These are phyloP conservation scores for Amyloporia xantha DNA, from an alignment of 768 basidiomycete genomes.

Conservation along the genomic window DNA sequence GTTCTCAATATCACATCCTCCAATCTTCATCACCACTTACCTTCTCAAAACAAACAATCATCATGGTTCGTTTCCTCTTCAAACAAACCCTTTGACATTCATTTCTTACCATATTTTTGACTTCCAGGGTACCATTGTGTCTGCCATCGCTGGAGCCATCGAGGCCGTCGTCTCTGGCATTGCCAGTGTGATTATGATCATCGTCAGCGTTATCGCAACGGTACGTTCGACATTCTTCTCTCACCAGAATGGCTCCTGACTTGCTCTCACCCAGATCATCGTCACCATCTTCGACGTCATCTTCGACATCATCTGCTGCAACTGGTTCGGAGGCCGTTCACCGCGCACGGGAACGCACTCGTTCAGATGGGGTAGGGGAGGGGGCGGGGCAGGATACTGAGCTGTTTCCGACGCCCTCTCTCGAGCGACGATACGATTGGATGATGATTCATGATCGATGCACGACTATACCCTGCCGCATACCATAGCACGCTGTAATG, in stretches of 20 bases:
- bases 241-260: background rate
- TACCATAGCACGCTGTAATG: no score
- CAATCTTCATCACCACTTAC: background rate
- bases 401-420: no score
- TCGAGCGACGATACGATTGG: no score
- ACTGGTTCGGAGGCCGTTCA: constrained; percentile 26
- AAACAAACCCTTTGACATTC: background rate
- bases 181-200: constrained; percentile 51
- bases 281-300: constrained; percentile 62
- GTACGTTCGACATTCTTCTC: constrained; percentile 30
- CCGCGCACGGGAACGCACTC: constrained; percentile 21
- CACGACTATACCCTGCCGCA: no score
- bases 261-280: constrained; percentile 39
- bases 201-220: constrained; percentile 51
- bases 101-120: background rate
- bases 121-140: constrained; percentile 52
- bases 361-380: constrained; percentile 17
- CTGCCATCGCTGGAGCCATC: constrained; percentile 57
- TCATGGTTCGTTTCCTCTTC: constrained; percentile 7
- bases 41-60: background rate
- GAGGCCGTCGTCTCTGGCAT: constrained; percentile 56
- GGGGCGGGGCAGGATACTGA: no score
- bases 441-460: no score
- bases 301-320: constrained; percentile 39
- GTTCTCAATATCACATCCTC: constrained; percentile 1